These are phyloP conservation scores for Aspergillus cristatus DNA, from an alignment of 495 filamentous ascomycete species.

Conservation along the genomic window DNA sequence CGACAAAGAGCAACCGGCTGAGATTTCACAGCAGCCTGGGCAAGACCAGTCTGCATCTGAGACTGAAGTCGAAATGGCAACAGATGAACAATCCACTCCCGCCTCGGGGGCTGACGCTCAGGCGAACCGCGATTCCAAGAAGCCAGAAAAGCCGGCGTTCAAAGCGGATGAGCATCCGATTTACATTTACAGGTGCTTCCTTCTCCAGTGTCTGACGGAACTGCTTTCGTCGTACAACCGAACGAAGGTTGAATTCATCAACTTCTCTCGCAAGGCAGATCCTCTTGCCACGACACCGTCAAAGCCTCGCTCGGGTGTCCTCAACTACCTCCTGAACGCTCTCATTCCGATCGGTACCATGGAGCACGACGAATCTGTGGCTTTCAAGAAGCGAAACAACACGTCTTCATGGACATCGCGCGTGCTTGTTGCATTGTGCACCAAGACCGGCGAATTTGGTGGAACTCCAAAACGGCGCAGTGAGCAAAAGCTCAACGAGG, in stretches of 20 bases:
- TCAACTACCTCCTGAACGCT: slow-evolving; percentile 86
- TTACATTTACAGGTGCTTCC: slow-evolving; percentile 91
- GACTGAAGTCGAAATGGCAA: slow-evolving; percentile 43
- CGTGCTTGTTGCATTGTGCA: slow-evolving; percentile 76
- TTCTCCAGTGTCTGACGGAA: slow-evolving; percentile 88
- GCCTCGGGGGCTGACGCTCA: slow-evolving; percentile 26
- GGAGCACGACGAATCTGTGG: slow-evolving; percentile 62
- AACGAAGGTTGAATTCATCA: slow-evolving; percentile 96
- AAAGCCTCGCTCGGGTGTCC: slow-evolving; percentile 83
- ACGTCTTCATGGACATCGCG: slow-evolving; percentile 79
- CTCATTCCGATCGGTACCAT: slow-evolving; percentile 73
- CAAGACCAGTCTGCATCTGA: slow-evolving; percentile 29
- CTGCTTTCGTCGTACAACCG: slow-evolving; percentile 89
- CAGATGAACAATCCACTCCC: slow-evolving; percentile 29
- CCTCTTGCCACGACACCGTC: slow-evolving; percentile 77
- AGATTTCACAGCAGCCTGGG: slow-evolving; percentile 39
- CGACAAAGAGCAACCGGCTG: slow-evolving; percentile 53
- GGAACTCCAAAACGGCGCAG: slow-evolving; percentile 27
- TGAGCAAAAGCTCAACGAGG: slow-evolving; percentile 46
- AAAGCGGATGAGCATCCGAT: slow-evolving; percentile 91
- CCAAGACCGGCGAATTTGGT: slow-evolving; percentile 68
- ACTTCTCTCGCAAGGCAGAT: slow-evolving; percentile 85
- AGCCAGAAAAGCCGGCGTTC: slow-evolving; percentile 66
- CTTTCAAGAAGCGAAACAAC: slow-evolving; percentile 70
- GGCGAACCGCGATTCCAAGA: slow-evolving; percentile 38